These are phyloP conservation scores for Claviceps citrina DNA, from an alignment of 2,329 filamentous ascomycete genomes.

Conservation along the genomic window DNA sequence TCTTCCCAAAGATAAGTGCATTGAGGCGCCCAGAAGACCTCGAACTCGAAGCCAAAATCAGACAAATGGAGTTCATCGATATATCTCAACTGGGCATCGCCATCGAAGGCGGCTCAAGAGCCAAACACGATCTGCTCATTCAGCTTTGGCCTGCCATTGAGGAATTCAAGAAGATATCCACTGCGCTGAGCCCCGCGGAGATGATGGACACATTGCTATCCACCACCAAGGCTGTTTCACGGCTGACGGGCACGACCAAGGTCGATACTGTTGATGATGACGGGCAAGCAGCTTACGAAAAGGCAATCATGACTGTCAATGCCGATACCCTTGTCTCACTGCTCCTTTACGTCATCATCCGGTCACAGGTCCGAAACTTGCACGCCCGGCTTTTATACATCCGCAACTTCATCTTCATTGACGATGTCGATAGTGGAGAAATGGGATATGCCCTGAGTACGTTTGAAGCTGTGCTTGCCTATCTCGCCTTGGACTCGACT, in stretches of 20 bases:
- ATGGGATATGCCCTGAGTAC: conserved; percentile 93
- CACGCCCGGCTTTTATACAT: conserved; percentile 88
- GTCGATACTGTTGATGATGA: conserved; percentile 19
- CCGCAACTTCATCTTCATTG: conserved; percentile 92
- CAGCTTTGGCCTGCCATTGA: conserved; percentile 68
- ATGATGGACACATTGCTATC: conserved; percentile 71
- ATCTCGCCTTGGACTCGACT: conserved; percentile 68
- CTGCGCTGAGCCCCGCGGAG: conserved; percentile 66
- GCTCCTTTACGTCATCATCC: conserved; percentile 79
- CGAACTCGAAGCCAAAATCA: conserved; percentile 76
- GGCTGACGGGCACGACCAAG: conserved; percentile 38
- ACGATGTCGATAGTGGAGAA: conserved; percentile 92
- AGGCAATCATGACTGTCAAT: conserved; percentile 47
- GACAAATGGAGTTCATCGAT: conserved; percentile 86
- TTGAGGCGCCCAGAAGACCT: conserved; percentile 70
- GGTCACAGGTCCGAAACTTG: conserved; percentile 72
- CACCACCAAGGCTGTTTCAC: conserved; percentile 72
- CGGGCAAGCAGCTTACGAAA: conserved; percentile 27
- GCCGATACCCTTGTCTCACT: conserved; percentile 89
- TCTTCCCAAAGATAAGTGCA: conserved; percentile 70
- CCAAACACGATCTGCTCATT: conserved; percentile 66
- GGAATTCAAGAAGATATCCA: conserved; percentile 72
- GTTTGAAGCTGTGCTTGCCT: conserved; percentile 83
- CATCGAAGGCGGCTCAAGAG: conserved; percentile 61
- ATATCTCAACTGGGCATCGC: conserved; percentile 85